Base-by-base conservation (phyloP, 805 yeast genomes). In the Saturnispora saitoi region DNA sequence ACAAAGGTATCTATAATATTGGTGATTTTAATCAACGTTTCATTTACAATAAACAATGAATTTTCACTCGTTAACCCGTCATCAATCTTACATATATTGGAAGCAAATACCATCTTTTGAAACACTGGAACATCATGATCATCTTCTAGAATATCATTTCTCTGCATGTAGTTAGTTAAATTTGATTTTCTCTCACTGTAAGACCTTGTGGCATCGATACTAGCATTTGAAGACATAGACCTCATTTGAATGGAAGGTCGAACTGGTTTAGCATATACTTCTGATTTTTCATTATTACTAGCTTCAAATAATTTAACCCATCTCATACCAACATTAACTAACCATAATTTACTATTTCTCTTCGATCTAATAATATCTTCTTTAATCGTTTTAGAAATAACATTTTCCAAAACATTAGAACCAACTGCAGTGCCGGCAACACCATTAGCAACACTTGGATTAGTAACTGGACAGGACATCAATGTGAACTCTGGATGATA, bases 401-500 rank as follows among this genome's bases (percentile, higher is more conserved):
- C 70, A 6, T 62, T 58, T 51, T 76, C 80, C 31, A 75, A 60
- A 7, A 47, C 11, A 50, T 70, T 69, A 19, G 70, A 67, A 43
- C 67, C 67, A 12, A 66, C 29, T 14, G 20, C 4, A 4, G 29
- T 20, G 9, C 29, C 43, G 11, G 29, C 32, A 12, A 39, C 31
- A 31, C 45, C 44, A 26, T 40, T 40, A 11, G 45, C 17, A 36
- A 47, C 45, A 40, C 36, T 47, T 14, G 45, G 45, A 15, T 47
- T 47, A 9, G 49, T 15, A 11, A 47, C 63, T 0, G 80, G 76
- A 54, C 81, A 77, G 29, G 79, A 69, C 64, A 74, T 77, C 26
- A 77, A 51, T 12, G 65, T 60, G 54, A 72, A 77, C 54, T 77
- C 81, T 0, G 80, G 76, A 38, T 79, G 59, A 53, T 69, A 77